These are phyloP conservation scores for Mycena maculata DNA, from an alignment of 768 basidiomycete species.

Conservation along the genomic window DNA sequence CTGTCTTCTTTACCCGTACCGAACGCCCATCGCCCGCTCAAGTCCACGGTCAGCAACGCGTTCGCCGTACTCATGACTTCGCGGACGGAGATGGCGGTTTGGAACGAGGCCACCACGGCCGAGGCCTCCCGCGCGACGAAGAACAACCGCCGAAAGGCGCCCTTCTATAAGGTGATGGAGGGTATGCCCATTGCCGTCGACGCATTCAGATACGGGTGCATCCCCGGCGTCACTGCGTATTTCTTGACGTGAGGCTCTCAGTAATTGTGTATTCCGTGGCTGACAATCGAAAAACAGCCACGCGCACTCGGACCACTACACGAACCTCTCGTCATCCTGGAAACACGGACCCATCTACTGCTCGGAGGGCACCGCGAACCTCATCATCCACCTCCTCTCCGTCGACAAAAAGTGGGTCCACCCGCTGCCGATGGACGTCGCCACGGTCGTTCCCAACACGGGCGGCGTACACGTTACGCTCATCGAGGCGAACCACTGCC, in stretches of 20 bases:
- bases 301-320: constrained; percentile 97
- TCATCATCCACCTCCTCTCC: constrained; percentile 91
- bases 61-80: constrained; percentile 95
- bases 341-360: constrained; percentile 95
- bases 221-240: constrained; percentile 91
- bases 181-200: constrained; percentile 99
- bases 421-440: constrained; percentile 83
- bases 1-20: constrained; percentile 38
- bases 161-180: constrained; percentile 95
- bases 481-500: constrained; percentile 99
- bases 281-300: constrained; percentile 64
- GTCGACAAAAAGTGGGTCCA: constrained; percentile 92
- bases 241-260: constrained; percentile 77
- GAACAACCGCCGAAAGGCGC: constrained; percentile 76
- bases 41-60: constrained; percentile 46
- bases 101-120: constrained; percentile 79
- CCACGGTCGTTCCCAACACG: constrained; percentile 82
- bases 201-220: constrained; percentile 93
- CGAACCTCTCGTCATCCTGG: constrained; percentile 91
- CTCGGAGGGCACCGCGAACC: constrained; percentile 90
- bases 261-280: not conserved
- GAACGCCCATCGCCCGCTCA: constrained; percentile 32
- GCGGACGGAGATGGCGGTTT: constrained; percentile 80
- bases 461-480: constrained; percentile 90
- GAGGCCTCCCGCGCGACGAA: constrained; percentile 64